These are phyloP conservation scores for Eucalyptus sp. DNA, from an alignment of 345 rosid species.

Conservation along the genomic window DNA sequence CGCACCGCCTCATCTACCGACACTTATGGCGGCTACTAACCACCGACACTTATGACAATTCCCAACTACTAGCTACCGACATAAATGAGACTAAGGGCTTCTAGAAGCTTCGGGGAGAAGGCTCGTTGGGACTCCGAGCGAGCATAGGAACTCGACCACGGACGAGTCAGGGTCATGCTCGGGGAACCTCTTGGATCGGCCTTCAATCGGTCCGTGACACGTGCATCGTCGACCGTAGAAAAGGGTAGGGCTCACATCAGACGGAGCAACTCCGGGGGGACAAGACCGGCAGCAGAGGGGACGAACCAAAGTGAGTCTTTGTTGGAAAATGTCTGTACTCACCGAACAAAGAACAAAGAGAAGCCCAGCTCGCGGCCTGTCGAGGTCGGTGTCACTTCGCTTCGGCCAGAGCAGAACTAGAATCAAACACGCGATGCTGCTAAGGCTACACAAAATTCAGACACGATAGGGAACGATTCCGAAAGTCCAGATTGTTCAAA, in stretches of 20 bases:
- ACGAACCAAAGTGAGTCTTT: constrained; percentile 36
- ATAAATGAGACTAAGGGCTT: too few relatives aligned
- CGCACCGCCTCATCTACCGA: too few relatives aligned
- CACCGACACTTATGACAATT: too few relatives aligned
- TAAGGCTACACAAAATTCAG: constrained; percentile 43
- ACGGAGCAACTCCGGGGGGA: background rate
- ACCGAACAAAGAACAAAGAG: constrained; percentile 36
- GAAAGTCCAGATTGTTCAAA: constrained; percentile 36
- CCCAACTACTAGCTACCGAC: too few relatives aligned
- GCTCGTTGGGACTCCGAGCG: too few relatives aligned
- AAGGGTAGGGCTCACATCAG: too few relatives aligned
- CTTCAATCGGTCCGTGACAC: too few relatives aligned
- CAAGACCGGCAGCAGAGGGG: constrained; percentile 19
- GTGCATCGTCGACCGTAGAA: constrained; percentile 25
- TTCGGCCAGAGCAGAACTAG: constrained; percentile 9
- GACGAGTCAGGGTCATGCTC: too few relatives aligned
- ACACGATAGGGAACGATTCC: constrained; percentile 66
- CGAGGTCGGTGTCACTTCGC: constrained; percentile 15
- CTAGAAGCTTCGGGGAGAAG: too few relatives aligned
- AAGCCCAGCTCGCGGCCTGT: constrained; percentile 24
- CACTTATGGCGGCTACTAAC: too few relatives aligned
- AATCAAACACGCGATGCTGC: constrained; percentile 11
- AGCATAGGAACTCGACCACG: too few relatives aligned
- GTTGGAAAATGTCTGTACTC: constrained; percentile 25
- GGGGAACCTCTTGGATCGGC: too few relatives aligned